Evolutionary conservation across 2,329 filamentous ascomycete genomes (phyloP).

Genomic region (Endoconidiophora laricicola): DNA sequence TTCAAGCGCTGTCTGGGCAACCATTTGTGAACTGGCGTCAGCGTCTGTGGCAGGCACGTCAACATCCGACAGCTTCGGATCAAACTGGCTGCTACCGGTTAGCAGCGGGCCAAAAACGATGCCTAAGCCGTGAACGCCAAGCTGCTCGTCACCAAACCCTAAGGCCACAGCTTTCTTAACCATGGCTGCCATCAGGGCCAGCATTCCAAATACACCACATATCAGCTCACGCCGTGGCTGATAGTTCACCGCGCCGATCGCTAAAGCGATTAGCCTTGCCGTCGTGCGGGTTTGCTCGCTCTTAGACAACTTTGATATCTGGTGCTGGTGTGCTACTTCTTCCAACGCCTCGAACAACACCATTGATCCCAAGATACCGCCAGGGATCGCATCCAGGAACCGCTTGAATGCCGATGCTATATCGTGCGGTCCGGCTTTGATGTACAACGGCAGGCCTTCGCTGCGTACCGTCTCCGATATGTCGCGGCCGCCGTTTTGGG

Average conservation of each 20-base stretch:
- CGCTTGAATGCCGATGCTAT: constrained; percentile 52
- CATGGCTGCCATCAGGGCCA: constrained; percentile 41
- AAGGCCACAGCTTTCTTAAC: constrained; percentile 32
- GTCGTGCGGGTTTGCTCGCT: constrained; percentile 38
- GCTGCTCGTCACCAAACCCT: constrained; percentile 9
- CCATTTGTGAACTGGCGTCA: background rate
- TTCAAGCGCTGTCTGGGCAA: background rate
- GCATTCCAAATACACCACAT: constrained; percentile 48
- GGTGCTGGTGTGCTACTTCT: constrained; percentile 7
- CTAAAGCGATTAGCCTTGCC: constrained; percentile 49
- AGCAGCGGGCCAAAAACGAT: constrained; percentile 50
- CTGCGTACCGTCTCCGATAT: constrained; percentile 37
- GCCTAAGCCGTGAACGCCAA: constrained; percentile 48
- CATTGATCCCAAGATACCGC: constrained; percentile 48
- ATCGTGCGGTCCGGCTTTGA: constrained; percentile 44
- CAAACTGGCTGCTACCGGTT: constrained; percentile 24
- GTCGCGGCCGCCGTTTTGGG: constrained; percentile 8
- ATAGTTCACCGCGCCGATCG: constrained; percentile 41
- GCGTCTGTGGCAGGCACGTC: background rate
- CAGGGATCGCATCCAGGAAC: constrained; percentile 44
- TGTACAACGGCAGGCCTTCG: constrained; percentile 42
- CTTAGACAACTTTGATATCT: constrained; percentile 34
- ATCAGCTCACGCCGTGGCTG: constrained; percentile 46
- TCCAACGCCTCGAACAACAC: constrained; percentile 45
- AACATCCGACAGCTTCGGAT: background rate